Conservation (phyloP, 177 flowering plant genomes). For the Telopea speciosissima region DNA sequence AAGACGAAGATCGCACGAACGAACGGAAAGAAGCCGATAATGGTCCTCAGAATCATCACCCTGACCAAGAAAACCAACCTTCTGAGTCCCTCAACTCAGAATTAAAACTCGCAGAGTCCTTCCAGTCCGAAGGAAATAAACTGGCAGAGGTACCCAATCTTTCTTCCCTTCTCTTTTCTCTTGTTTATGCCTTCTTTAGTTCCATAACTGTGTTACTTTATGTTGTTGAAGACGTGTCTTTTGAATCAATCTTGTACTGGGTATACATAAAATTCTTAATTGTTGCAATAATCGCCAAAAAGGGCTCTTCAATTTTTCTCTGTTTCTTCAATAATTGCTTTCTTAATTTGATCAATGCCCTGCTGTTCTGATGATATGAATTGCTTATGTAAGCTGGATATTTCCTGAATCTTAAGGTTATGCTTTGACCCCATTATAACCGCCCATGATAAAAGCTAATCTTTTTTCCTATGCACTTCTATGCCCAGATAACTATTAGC, state of each 20-base stretch:
- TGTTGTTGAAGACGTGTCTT: neutral
- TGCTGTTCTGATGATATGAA: no score
- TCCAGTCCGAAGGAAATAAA: constrained; percentile 45
- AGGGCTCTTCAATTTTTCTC: no score
- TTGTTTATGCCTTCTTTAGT: neutral
- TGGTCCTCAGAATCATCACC: neutral
- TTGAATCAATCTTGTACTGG: constrained; percentile 2
- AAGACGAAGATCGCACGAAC: constrained; percentile 3
- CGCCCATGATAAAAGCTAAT: no score
- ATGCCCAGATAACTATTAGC: neutral
- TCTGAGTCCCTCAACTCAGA: constrained; percentile 11
- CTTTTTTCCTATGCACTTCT: no score
- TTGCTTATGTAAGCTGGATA: no score
- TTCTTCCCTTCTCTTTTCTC: neutral
- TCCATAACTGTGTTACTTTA: neutral
- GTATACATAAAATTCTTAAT: neutral
- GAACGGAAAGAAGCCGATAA: neutral
- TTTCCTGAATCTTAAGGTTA: no score
- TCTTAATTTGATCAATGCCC: no score
- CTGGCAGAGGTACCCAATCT: constrained; percentile 48
- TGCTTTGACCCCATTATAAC: no score
- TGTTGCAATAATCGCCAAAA: neutral
- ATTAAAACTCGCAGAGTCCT: constrained; percentile 33
- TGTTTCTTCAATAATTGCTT: neutral
- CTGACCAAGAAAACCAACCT: constrained; percentile 9